Percentiles rank a stretch among this genome's conserved stretches.
These are phyloP conservation scores for Hanseniaspora uvarum DNA, from an alignment of 1,139 yeast genomes.

Conservation along the genomic window DNA sequence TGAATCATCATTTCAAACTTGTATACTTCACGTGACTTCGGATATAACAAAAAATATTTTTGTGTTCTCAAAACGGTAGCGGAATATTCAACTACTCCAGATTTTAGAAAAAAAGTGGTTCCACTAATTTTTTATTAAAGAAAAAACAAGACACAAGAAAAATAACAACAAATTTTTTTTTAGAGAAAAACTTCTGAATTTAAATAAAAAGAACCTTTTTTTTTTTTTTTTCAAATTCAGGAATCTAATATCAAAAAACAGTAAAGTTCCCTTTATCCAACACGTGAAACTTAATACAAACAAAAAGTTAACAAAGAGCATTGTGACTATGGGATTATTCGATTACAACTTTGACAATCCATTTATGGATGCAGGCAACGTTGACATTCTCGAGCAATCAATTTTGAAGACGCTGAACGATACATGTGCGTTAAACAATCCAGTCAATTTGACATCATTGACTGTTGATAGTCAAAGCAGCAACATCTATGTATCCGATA, in stretches of 20 bases:
- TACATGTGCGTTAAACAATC: neutral
- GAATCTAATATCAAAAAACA: neutral
- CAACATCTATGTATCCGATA: neutral
- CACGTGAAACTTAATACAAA: neutral
- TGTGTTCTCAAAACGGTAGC: neutral
- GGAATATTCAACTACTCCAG: too few relatives aligned
- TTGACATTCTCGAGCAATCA: neutral
- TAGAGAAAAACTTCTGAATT: neutral
- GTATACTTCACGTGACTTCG: neutral
- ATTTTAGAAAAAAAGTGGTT: conserved; percentile 6
- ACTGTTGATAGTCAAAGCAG: conserved; percentile 1
- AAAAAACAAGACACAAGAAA: neutral
- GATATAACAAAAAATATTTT: neutral
- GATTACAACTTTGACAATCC: conserved; percentile 2
- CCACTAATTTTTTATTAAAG: neutral
- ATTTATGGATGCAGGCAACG: neutral
- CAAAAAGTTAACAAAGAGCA: neutral
- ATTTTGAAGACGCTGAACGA: neutral
- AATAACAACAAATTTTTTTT: neutral
- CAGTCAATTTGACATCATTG: neutral
- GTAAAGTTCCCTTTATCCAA: neutral
- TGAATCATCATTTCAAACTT: too few relatives aligned
- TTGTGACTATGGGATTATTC: conserved; percentile 1
- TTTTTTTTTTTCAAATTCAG: neutral
- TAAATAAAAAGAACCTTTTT: neutral